A percentile compares a stretch with the other conserved stretches of the same genome.
Evolutionary conservation across 2,329 filamentous ascomycete species (phyloP).

Genomic region (Colletotrichum lentis): DNA sequence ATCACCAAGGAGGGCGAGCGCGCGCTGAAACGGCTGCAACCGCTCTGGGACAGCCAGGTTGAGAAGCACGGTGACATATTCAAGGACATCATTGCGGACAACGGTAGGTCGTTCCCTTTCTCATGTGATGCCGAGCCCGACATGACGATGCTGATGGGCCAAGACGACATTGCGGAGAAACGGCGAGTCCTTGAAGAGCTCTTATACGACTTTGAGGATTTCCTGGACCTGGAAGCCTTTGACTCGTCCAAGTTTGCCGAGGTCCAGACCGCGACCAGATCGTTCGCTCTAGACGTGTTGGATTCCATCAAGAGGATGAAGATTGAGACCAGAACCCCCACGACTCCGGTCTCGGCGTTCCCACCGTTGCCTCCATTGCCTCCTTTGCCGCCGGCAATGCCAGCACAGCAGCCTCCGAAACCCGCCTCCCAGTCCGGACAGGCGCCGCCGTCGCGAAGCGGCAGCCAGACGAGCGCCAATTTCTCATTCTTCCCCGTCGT

Average conservation of each 20-base stretch:
- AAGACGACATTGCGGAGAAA: slow-evolving; percentile 45
- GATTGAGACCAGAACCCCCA: slow-evolving; percentile 21
- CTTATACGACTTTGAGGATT: slow-evolving; percentile 57
- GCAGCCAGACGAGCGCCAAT: background rate
- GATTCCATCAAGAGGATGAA: slow-evolving; percentile 47
- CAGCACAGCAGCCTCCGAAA: slow-evolving; percentile 1
- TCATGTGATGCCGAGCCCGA: background rate
- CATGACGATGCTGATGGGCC: background rate
- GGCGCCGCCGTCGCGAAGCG: background rate
- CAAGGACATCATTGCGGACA: slow-evolving; percentile 47
- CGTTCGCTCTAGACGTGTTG: slow-evolving; percentile 51
- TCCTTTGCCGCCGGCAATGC: slow-evolving; percentile 19
- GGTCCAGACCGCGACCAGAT: slow-evolving; percentile 51
- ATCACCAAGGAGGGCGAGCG: slow-evolving; percentile 51
- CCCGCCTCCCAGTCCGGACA: background rate
- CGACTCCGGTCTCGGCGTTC: slow-evolving; percentile 23
- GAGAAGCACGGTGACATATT: slow-evolving; percentile 50
- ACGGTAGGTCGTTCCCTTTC: slow-evolving; percentile 45
- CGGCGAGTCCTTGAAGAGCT: slow-evolving; percentile 50
- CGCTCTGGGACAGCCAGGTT: slow-evolving; percentile 50
- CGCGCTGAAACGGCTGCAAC: slow-evolving; percentile 49
- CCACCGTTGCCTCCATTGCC: slow-evolving; percentile 34
- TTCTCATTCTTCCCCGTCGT: background rate
- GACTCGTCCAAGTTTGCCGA: slow-evolving; percentile 48
- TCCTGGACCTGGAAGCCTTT: slow-evolving; percentile 50